phyloP scores from a whole-genome alignment of 257 asterid genomes.

The Thymus mandschuricus region DNA sequence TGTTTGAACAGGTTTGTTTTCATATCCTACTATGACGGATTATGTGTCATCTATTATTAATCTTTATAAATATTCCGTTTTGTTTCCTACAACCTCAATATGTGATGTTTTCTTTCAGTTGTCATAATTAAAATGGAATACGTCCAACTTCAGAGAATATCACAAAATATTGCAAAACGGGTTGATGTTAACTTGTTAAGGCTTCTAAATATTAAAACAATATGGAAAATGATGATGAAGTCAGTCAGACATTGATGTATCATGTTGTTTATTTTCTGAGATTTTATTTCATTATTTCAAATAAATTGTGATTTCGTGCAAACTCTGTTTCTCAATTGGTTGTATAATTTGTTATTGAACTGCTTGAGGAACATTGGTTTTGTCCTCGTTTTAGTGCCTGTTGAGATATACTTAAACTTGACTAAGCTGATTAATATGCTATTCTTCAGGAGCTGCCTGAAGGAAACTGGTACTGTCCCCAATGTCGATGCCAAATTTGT shows the following conservation, averaged over 20 bases:
- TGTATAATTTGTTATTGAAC: conserved; percentile 11
- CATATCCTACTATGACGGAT: conserved; percentile 1
- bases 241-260: not conserved
- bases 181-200: no score
- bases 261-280: conserved; percentile 5
- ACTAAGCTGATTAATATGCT: conserved; percentile 30
- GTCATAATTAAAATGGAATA: not conserved
- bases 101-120: conserved; percentile 8
- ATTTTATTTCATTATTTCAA: not conserved
- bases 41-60: conserved; percentile 12
- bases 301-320: not conserved
- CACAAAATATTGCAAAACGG: no score
- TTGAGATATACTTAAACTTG: conserved; percentile 19
- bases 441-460: conserved; percentile 84
- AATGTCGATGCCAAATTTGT: conserved; percentile 90
- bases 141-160: no score
- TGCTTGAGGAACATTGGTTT: not conserved
- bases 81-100: not conserved
- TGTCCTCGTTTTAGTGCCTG: conserved; percentile 13
- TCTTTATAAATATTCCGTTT: not conserved
- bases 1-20: conserved; percentile 76
- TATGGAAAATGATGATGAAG: not conserved
- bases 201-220: not conserved
- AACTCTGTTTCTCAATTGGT: conserved; percentile 18
- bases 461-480: conserved; percentile 98